These are phyloP conservation scores for Hygrophoropsis aurantiaca DNA, from an alignment of 768 basidiomycete species.

Conservation along the genomic window DNA sequence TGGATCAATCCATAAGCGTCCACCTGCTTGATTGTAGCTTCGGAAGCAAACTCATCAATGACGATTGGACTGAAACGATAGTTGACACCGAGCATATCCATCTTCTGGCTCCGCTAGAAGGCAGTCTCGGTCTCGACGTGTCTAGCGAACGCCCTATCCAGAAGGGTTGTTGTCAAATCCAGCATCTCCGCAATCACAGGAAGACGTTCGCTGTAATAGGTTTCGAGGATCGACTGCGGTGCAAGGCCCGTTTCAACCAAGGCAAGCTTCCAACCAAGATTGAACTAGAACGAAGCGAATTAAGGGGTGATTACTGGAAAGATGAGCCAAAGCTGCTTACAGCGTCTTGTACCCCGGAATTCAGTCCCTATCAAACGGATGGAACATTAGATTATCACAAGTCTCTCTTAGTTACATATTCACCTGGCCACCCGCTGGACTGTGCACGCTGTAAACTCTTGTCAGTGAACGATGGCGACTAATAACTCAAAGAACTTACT, in stretches of 20 bases:
- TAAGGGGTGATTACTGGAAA: background rate
- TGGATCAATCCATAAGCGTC: slow-evolving; percentile 6
- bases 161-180: slow-evolving; percentile 18
- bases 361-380: slow-evolving; percentile 9
- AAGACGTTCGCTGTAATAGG: slow-evolving; percentile 30
- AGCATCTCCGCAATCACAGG: slow-evolving; percentile 39
- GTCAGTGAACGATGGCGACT: too few relatives aligned
- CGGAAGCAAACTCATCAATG: slow-evolving; percentile 15
- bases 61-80: slow-evolving; percentile 25
- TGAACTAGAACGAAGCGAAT: slow-evolving; percentile 13
- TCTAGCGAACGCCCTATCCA: slow-evolving; percentile 4
- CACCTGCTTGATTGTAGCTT: slow-evolving; percentile 4
- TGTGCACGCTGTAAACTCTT: background rate
- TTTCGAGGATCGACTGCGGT: slow-evolving; percentile 17
- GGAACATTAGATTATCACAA: too few relatives aligned
- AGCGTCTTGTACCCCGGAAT: slow-evolving; percentile 17
- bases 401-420: too few relatives aligned
- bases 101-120: background rate
- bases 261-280: slow-evolving; percentile 32
- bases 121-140: background rate
- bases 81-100: slow-evolving; percentile 26
- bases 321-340: slow-evolving; percentile 5
- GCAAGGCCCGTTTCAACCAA: slow-evolving; percentile 20
- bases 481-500: background rate
- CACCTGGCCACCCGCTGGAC: slow-evolving; percentile 7